Evolutionary conservation across 2,329 filamentous ascomycete genomes (phyloP), one percentile per base, ranked within the genome.

Genomic region (Aspergillus sp.): DNA sequence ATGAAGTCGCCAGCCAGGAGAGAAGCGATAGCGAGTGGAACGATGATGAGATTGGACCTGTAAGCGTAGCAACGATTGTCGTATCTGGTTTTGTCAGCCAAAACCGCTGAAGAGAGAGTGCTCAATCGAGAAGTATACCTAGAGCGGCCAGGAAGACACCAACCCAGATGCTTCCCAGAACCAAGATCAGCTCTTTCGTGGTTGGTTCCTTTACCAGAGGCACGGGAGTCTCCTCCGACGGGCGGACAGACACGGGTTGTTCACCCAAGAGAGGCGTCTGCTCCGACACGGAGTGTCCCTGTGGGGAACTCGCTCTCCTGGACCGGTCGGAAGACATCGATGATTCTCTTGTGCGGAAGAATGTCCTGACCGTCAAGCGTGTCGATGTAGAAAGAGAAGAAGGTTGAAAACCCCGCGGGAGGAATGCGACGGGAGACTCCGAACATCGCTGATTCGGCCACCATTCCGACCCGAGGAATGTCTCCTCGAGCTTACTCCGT

Each of bases 1-100:
- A 96, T 17, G 89, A 87, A 0, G 89, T 88, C 0, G 90, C 91
- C 6, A 96, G 84, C 91, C 91, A 96, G 1, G 90, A 92, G 42
- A 96, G 80, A 3, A 94, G 78, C 17, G 86, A 88, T 23, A 96
- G 82, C 1, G 89, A 95, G 53, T 86, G 79, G 72, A 96, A 96
- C 41, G 88, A 87, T 66, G 85, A 88, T 20, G 89, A 89, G 58
- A 97, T 96, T 6, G 91, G 89, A 0, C 84, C 88, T 0, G 89
- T 87, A 1, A 96, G 81, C 0, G 91, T 96, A 7, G 91, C 91
- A 60, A 96, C 89, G 58, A 96, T 87, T 45, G 89, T 94, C 1
- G 83, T 83, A 72, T 96, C 91, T 76, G 47, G n/a, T 20, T 45
- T 16, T 14, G 10, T 45, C 48, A n/a, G 17, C 40, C 17, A 42